Base-by-base conservation (phyloP, 169 alveolate genomes). In the Amoebophrya sp. region DNA sequence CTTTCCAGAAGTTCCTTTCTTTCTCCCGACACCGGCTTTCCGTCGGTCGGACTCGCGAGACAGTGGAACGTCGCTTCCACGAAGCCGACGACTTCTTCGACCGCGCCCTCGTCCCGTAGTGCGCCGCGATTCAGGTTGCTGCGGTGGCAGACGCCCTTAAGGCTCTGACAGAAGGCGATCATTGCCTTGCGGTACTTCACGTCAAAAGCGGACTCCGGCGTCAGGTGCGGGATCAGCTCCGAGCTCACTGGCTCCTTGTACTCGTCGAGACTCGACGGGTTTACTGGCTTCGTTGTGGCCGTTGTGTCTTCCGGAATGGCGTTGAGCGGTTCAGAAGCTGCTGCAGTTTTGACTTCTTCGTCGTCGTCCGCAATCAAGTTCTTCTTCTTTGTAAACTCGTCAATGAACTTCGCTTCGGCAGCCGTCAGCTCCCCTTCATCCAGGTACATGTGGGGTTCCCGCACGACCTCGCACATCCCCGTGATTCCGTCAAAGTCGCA, bases 91-190 rank as follows among this genome's bases (percentile, higher is more conserved):
- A 66, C 83, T 25, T 66, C 83, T 25, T 66, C 83, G 35, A 66
- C 83, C 39, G 83, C 83, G 38, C 83, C 83, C 18, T 66, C 83
- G 29, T 66, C 83, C 35, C 83, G 83, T 25, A 66, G 83, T 25
- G 83, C 83, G 0, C 83, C 83, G 29, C 83, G 29, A 25, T 66
- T 66, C 35, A 66, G 35, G 35, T 66, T 66, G 83, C 83, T 66
- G 32, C 35, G 29, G 29, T 18, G 2, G 35, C 83, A 66, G 32
- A 66, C 83, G 7, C 83, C 83, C 35, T 66, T 66, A 2, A 66
- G 83, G 83, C 32, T 7, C 10, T 7, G 35, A 2, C 35, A 66
- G 35, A 66, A 66, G 35, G 35, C 32, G 18, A 18, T 66, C 83
- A 66, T 7, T 25, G 18, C 35, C 29, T 25, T 18, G 10, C 83